phyloP scores from a whole-genome alignment of 306 rosid species.

The Benincasa hispida region DNA sequence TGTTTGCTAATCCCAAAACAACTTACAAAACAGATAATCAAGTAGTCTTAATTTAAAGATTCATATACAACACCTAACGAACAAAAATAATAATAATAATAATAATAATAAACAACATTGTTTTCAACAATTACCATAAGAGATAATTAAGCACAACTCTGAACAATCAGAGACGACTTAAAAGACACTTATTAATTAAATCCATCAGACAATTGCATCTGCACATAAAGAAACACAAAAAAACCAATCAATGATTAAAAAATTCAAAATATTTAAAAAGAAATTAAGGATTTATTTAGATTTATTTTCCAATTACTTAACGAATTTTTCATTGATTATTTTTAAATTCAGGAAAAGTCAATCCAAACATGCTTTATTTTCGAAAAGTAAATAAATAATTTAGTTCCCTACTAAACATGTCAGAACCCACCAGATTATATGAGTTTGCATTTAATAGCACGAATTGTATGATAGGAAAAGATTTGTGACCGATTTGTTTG shows the following conservation, averaged over 20 bases:
- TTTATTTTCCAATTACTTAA: no score
- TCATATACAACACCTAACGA: background rate
- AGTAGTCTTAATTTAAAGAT: background rate
- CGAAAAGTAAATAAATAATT: background rate
- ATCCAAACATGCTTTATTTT: background rate
- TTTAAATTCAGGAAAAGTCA: no score
- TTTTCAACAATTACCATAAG: background rate
- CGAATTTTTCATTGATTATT: no score
- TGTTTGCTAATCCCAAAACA: constrained; percentile 1
- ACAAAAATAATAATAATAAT: background rate
- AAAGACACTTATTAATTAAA: background rate
- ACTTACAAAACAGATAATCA: constrained; percentile 3
- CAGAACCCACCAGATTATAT: background rate
- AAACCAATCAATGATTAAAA: background rate
- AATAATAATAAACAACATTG: background rate
- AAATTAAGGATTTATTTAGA: background rate
- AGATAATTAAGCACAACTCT: background rate
- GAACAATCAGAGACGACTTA: background rate
- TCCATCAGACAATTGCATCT: background rate
- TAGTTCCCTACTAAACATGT: background rate
- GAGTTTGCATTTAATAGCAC: constrained; percentile 16
- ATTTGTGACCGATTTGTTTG: background rate
- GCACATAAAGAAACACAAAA: background rate
- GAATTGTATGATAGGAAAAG: constrained; percentile 1
- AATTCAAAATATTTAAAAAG: background rate